Evolutionary conservation across 2,329 filamentous ascomycete species (phyloP), one percentile per base, ranked within the genome.

Genomic region (Hypoxylon sp.): DNA sequence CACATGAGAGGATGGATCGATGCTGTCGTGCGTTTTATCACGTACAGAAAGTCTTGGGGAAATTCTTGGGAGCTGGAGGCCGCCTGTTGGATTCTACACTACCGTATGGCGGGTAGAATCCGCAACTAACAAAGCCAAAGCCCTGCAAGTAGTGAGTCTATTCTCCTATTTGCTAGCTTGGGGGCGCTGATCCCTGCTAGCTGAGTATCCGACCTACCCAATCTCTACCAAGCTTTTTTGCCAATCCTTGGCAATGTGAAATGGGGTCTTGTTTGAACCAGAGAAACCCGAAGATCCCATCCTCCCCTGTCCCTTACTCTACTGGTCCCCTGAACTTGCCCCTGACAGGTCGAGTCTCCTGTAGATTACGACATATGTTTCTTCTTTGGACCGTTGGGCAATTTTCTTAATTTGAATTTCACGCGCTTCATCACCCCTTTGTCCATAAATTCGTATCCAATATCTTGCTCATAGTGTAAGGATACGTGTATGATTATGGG

Each of bases 151-250:
- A n/a, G 5, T 30, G 17, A 38, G 25, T 38, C 43, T 63, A 63
- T 67, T 67, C 41, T 60, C 64, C 59, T 60, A 67, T 67, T 67
- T 19, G 64, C 43, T 46, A 32, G 32, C 19, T 11, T 10, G 30
- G 28, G 10, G 19, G 21, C 7, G 19, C 34, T 19, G 21, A 58
- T 38, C 60, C 61, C 41, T 65, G 58, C 36, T 65, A 58, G 58
- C 55, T 59, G 53, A 60, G 34, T 43, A 21, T 30, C 43, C 32
- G 46, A 62, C 51, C 57, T 64, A 23, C 64, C 63, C 60, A 65
- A 60, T 66, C 30, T 58, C 21, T 60, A 68, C 70, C 68, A 73
- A 73, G 70, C 70, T 73, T 73, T 73, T 36, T 60, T 71, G 72
- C 63, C 64, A 71, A 68, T 21, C 53, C 56, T 71, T 68, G 62